These are phyloP conservation scores for Camptophora hylomeconis DNA, from an alignment of 2,329 filamentous ascomycete genomes.

Conservation along the genomic window DNA sequence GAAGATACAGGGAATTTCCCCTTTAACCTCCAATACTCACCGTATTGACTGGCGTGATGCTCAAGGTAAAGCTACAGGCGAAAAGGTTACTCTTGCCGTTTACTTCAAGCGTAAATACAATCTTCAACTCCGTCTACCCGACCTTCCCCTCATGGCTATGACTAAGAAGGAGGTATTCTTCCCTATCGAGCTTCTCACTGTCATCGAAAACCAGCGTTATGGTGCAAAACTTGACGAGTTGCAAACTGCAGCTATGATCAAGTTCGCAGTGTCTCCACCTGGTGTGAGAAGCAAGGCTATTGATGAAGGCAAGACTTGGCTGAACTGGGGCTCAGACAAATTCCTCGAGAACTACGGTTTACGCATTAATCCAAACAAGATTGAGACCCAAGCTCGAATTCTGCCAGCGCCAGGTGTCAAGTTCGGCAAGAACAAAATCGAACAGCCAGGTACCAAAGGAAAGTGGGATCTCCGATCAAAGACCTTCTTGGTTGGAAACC, in stretches of 20 bases:
- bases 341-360: conserved; percentile 64
- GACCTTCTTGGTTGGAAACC: conserved; percentile 58
- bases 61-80: conserved; percentile 26
- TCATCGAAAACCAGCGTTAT: conserved; percentile 44
- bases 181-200: conserved; percentile 42
- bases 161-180: conserved; percentile 40
- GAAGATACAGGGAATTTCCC: conserved; percentile 37
- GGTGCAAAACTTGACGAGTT: conserved; percentile 43
- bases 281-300: conserved; percentile 55
- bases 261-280: conserved; percentile 74
- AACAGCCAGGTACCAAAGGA: conserved; percentile 53
- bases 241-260: conserved; percentile 80
- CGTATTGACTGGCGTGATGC: conserved; percentile 29
- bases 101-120: conserved; percentile 44
- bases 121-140: conserved; percentile 29
- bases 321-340: conserved; percentile 56
- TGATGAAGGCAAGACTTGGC: conserved; percentile 49
- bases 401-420: conserved; percentile 58
- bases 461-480: conserved; percentile 81
- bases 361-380: conserved; percentile 50
- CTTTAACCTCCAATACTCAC: conserved; percentile 29
- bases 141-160: conserved; percentile 46
- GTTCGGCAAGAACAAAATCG: conserved; percentile 38
- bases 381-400: conserved; percentile 56
- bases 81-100: conserved; percentile 44